Conservation (phyloP, 2,329 filamentous ascomycete species). For the Tolypocladium nubicola region DNA sequence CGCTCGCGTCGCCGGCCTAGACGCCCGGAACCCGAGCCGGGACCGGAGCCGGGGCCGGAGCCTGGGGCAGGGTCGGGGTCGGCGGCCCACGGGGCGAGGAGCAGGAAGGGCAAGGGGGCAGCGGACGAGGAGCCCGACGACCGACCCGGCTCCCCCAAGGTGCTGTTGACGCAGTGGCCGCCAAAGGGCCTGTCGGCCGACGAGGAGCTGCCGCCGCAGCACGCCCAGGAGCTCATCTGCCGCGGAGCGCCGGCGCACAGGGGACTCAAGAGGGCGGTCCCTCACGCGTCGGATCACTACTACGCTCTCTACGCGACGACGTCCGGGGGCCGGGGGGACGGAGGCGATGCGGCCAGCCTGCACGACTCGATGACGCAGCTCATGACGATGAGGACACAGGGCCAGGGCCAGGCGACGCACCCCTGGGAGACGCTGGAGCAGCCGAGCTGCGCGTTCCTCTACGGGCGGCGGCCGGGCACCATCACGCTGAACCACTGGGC, state of each 20-base stretch:
- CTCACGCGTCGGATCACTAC: constrained; percentile 44
- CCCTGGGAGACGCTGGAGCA: constrained; percentile 68
- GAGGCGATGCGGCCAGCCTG: constrained; percentile 36
- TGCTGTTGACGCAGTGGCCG: constrained; percentile 36
- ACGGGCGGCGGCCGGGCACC: constrained; percentile 56
- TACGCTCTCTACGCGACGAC: constrained; percentile 44
- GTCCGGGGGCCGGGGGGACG: constrained; percentile 30
- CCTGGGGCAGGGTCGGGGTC: not conserved
- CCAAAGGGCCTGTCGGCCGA: constrained; percentile 37
- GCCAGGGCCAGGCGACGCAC: constrained; percentile 27
- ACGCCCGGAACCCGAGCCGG: constrained; percentile 23
- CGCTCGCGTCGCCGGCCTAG: constrained; percentile 30
- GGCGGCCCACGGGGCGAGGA: not conserved
- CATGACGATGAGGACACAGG: constrained; percentile 42
- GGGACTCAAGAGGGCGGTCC: constrained; percentile 42
- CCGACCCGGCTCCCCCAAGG: not conserved
- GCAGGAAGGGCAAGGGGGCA: not conserved
- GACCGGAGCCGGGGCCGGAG: constrained; percentile 7
- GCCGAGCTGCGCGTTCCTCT: constrained; percentile 59
- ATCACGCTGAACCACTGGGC: constrained; percentile 63
- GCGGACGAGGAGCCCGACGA: not conserved
- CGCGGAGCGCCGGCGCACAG: constrained; percentile 46
- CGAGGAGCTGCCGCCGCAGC: constrained; percentile 40
- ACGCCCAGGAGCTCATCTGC: constrained; percentile 48
- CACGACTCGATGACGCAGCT: constrained; percentile 48